Base-by-base conservation (phyloP, 176 grass and related monocot species). In the Saccharum spontaneum region DNA sequence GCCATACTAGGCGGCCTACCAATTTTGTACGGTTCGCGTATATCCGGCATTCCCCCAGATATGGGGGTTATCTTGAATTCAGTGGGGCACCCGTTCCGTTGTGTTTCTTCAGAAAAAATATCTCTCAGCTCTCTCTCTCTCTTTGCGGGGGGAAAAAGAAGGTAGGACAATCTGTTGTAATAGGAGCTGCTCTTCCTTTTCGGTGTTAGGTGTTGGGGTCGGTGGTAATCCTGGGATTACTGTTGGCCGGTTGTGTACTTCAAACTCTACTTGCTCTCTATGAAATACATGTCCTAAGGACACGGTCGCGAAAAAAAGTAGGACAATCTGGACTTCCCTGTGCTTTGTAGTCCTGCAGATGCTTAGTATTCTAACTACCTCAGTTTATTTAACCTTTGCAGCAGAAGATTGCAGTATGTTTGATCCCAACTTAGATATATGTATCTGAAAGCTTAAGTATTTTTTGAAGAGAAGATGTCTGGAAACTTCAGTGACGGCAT, bases 311-410 rank as follows among this genome's bases (percentile, higher is more conserved):
- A 44, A 44, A 8, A 8, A 44, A 49, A 38, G 67, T 48, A 3
- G 38, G 33, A 61, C 22, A 13, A 46, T 86, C 34, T 63, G 30
- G 59, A 48, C 10, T 62, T 30, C 57, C 30, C 46, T 61, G 52
- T 50, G 16, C n/a, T 89, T 85, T 69, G 18, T 52, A 48, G 8
- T 30, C 16, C 52, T 23, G 16, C 26, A 83, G 30, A 70, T 9
- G 23, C 23, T 41, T 5, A 10, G 73, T 24, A 63, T 70, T 44
- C 43, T 69, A 10, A 52, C 6, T 64, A 46, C 73, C 28, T 67
- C 18, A 63, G 24, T 72, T 85, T n/a, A 40, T 55, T 54, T n/a
- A 77, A 36, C 34, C 23, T 86, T 66, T 78, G 73, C 31, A 71
- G 59, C 24, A 79, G 43, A 54, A 39, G 13, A 39, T 30, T 67